Evolutionary conservation across 345 rosid genomes (phyloP), one percentile per base, ranked within the genome.

Genomic region (Citrus cavaleriei): DNA sequence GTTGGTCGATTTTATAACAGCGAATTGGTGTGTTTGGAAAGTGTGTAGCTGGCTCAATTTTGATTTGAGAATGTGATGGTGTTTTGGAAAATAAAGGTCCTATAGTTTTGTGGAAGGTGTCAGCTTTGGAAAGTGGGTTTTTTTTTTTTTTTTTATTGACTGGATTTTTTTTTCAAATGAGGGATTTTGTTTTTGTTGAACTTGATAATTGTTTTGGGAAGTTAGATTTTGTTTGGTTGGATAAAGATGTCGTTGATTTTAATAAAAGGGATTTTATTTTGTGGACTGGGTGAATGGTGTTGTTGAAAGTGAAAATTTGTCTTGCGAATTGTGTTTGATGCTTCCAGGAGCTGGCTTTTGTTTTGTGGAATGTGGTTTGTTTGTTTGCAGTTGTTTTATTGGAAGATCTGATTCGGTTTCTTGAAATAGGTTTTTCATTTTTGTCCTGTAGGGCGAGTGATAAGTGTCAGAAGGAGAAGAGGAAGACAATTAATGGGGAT

Each of bases 401-500:
- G 65, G 69, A 34, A 74, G 42, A 62, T 21, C 49, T 27, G 70
- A 40, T 75, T 42, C 3, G 6, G 40, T 30, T 75, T 75, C 30
- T 28, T 75, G 8, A 68, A 73, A 57, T 19, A 62, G 70, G n/a
- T 71, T 79, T 8, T 25, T 46, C 18, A 24, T 67, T 65, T 60
- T 77, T 77, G 35, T 82, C 77, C 58, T 51, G 5, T 62, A 89
- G 95, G 88, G 95, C 96, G 6, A 87, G 92, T 77, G 90, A 90
- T 82, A 88, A 88, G 87, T 90, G 97, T 68, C 91, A 88, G 80
- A 87, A 85, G 72, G 94, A 92, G 87, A 92, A 92, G 83, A 81
- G 96, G 75, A 92, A 92, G 86, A 92, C 93, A 24, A 87, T 90
- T 72, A 89, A 92, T 81, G 96, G 96, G 71, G 92, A 92, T 83